Evolutionary conservation across 164 flowering plant genomes (phyloP), one percentile per base, ranked within the genome.

Genomic region (Magnolia officinalis): DNA sequence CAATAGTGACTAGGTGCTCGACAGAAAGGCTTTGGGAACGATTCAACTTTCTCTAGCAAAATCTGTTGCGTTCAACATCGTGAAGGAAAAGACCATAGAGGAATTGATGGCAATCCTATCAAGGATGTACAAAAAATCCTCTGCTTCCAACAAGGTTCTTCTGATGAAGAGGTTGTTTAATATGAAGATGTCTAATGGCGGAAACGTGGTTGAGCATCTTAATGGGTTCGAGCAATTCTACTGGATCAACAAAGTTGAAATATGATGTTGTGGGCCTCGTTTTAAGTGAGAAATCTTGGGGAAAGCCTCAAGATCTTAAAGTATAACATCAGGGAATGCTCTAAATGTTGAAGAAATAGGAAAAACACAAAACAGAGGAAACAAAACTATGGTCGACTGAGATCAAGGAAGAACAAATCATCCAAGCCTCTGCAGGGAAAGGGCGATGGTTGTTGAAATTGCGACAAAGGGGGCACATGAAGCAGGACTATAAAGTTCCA

Each of bases 71-170:
- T 50, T 71, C 24, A 71, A 71, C 13, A 49, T 50, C 26, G 8
- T 10, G 7, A 49, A 50, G 45, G 45, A 37, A 24, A 50, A 71
- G n/a, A 45, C 73, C 59, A 71, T 16, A 8, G 1, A 18, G 16
- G 50, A 26, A 18, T 2, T 69, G 11, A 69, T 69, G 72, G 23
- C 18, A 13, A 8, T 58, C 14, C 29, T 16, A 16, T 71, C 51
- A 50, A 20, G n/a, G 2, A 71, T 71, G 58, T 71, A 50, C 21
- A 21, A 71, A 20, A 71, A 71, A 50, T 24, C 73, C 11, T 71
- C 58, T 19, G 73, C 73, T 16, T 71, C 59, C 6, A 71, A 71
- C 23, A 45, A 71, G 58, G 58, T 71, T 16, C n/a, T 16, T 19
- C n/a, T 71, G 5, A 49, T 71, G 58, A 20, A 5, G 6, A 2